Evolutionary conservation across 345 rosid species (phyloP).

Genomic region (Eutrema japonicum): DNA sequence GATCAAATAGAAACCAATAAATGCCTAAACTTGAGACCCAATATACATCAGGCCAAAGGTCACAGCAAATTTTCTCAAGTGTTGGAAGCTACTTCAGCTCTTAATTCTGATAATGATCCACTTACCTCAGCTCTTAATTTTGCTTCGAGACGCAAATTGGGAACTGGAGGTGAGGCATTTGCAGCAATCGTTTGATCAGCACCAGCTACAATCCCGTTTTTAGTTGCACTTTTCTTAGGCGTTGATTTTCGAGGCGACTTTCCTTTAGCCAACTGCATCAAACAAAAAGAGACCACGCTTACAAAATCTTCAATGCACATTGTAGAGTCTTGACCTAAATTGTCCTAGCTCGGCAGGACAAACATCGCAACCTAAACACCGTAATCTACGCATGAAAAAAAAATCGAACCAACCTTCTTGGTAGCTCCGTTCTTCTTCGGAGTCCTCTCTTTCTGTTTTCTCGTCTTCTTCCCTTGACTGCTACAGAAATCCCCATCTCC

Average conservation of each 20-base stretch:
- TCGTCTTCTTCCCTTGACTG: constrained; percentile 65
- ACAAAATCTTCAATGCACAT: background rate
- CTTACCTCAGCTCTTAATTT: constrained; percentile 83
- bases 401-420: constrained; percentile 50
- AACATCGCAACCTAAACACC: constrained; percentile 9
- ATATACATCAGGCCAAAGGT: constrained; percentile 9
- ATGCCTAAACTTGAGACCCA: constrained; percentile 5
- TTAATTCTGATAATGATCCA: background rate
- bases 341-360: background rate
- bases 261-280: constrained; percentile 32
- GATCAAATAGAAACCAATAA: constrained; percentile 45
- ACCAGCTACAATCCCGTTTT: constrained; percentile 39
- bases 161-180: constrained; percentile 47
- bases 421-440: constrained; percentile 51
- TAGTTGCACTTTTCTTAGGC: constrained; percentile 56
- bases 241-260: constrained; percentile 58
- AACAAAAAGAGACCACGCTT: background rate
- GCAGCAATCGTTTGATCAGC: constrained; percentile 34
- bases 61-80: background rate
- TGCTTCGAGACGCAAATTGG: constrained; percentile 78
- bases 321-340: constrained; percentile 9
- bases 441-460: constrained; percentile 54
- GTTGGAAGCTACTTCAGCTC: constrained; percentile 9
- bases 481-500: constrained; percentile 56
- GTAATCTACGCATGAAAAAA: background rate